Percentiles rank a stretch among this genome's conserved stretches.
These are phyloP conservation scores for Rhodotorula babjevae DNA, from an alignment of 768 basidiomycete genomes.

Conservation along the genomic window DNA sequence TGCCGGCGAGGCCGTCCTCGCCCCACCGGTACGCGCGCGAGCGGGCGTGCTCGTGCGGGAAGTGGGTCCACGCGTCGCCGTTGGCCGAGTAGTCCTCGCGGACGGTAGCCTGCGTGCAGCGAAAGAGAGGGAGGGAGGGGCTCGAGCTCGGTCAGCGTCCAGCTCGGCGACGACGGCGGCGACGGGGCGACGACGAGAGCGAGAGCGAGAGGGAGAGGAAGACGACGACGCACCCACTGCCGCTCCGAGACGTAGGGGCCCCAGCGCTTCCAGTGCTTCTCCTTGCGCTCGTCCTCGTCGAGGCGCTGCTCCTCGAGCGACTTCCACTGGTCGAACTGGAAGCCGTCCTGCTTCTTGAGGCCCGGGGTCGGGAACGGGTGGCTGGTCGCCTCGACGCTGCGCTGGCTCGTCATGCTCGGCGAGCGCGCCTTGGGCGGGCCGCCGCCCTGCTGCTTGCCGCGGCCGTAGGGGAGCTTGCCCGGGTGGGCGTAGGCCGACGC, in stretches of 20 bases:
- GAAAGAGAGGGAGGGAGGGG: not conserved
- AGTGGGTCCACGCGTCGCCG: constrained; percentile 80
- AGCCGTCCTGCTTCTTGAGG: constrained; percentile 36
- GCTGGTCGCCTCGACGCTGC: constrained; percentile 31
- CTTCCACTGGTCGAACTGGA: constrained; percentile 54
- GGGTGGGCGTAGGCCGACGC: constrained; percentile 28
- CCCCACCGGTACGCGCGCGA: constrained; percentile 98
- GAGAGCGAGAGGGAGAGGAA: constrained; percentile 1
- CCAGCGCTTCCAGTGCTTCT: constrained; percentile 96
- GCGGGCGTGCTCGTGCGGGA: constrained; percentile 86
- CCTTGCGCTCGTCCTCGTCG: constrained; percentile 67
- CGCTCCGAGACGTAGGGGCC: constrained; percentile 95
- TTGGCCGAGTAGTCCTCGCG: constrained; percentile 96
- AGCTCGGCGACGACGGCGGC: too few species aligned
- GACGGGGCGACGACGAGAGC: too few species aligned
- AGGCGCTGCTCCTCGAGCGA: constrained; percentile 79
- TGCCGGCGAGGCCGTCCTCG: constrained; percentile 94
- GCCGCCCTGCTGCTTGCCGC: constrained; percentile 6
- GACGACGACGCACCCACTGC: constrained; percentile 69
- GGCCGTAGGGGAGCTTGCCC: constrained; percentile 24
- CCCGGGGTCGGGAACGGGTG: constrained; percentile 44
- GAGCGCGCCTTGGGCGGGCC: constrained; percentile 11
- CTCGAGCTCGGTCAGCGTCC: constrained; percentile 37
- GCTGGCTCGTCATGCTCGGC: constrained; percentile 22
- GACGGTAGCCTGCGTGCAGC: constrained; percentile 71